Percentiles rank a stretch among this genome's conserved stretches.
Conservation (phyloP, 768 basidiomycete species). For the Tubosaeta brunneosetosa region DNA sequence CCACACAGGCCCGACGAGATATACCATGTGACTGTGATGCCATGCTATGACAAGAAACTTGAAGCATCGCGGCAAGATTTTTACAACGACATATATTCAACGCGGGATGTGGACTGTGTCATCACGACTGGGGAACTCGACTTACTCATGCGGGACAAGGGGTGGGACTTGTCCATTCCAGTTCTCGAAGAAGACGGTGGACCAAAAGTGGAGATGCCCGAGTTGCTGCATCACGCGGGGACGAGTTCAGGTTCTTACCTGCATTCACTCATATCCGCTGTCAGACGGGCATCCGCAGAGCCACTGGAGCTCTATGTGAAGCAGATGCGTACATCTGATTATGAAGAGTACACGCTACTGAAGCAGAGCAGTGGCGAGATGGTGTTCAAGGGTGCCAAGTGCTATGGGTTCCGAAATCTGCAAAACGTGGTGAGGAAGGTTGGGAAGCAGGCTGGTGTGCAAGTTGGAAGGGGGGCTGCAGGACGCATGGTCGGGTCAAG, state of each 20-base stretch:
- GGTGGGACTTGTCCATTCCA: conserved; percentile 65
- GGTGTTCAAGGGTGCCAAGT: conserved; percentile 89
- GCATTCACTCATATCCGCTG: conserved; percentile 63
- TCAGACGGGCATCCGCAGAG: conserved; percentile 39
- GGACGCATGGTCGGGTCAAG: conserved; percentile 34
- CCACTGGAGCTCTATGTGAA: conserved; percentile 51
- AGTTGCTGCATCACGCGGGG: conserved; percentile 73
- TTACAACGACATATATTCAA: conserved; percentile 73
- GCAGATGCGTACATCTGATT: conserved; percentile 67
- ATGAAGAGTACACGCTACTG: conserved; percentile 67
- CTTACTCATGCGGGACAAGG: conserved; percentile 74
- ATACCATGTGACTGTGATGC: conserved; percentile 98
- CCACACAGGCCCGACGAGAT: conserved; percentile 69
- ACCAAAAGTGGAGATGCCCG: conserved; percentile 46
- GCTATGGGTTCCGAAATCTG: conserved; percentile 95
- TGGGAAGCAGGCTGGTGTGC: conserved; percentile 75
- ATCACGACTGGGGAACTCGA: conserved; percentile 95
- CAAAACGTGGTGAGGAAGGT: conserved; percentile 96
- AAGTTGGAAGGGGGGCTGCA: conserved; percentile 67
- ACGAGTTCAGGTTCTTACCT: conserved; percentile 92
- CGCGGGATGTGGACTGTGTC: conserved; percentile 95
- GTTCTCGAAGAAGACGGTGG: conserved; percentile 47
- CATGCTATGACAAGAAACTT: conserved; percentile 99
- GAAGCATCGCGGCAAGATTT: conserved; percentile 96
- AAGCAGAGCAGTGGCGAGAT: conserved; percentile 45